Conservation (phyloP, 371 early-diverging fungal genomes). For the Haplosporangium sp. region DNA sequence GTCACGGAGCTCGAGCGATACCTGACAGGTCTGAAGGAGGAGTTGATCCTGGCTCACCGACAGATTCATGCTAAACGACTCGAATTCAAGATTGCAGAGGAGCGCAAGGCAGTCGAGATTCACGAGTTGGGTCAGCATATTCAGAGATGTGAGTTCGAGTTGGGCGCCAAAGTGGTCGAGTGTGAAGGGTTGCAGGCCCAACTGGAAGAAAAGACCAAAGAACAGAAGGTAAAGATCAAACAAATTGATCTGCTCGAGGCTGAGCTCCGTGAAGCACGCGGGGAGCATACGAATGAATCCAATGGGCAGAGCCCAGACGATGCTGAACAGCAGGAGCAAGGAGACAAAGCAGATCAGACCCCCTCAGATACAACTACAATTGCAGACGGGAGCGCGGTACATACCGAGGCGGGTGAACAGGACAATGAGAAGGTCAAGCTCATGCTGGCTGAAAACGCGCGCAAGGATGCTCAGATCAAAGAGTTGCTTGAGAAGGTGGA, state of each 20-base stretch:
- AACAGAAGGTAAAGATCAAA: conserved; percentile 11
- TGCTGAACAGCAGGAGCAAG: background rate
- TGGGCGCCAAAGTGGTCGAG: conserved; percentile 31
- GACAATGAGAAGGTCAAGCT: conserved; percentile 4
- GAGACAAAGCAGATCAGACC: background rate
- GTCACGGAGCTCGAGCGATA: conserved; percentile 48
- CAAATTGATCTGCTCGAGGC: background rate
- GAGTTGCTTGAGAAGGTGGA: conserved; percentile 35
- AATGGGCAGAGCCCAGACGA: background rate
- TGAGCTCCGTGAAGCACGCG: conserved; percentile 2
- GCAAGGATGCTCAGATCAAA: conserved; percentile 30
- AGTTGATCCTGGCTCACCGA: conserved; percentile 34
- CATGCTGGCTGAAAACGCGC: conserved; percentile 22
- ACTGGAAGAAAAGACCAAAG: conserved; percentile 4
- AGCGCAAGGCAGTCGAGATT: conserved; percentile 9
- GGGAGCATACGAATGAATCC: conserved; percentile 1
- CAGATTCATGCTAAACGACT: conserved; percentile 26
- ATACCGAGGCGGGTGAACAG: background rate
- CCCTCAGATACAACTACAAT: background rate
- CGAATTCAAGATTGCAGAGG: conserved; percentile 25
- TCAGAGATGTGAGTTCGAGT: conserved; percentile 30
- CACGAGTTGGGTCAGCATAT: conserved; percentile 15
- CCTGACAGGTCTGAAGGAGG: conserved; percentile 46
- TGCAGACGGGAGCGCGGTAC: background rate
- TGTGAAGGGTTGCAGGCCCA: conserved; percentile 17